Evolutionary conservation across 768 basidiomycete species (phyloP), one percentile per base, ranked within the genome.

Genomic region (Amanita inopinata): DNA sequence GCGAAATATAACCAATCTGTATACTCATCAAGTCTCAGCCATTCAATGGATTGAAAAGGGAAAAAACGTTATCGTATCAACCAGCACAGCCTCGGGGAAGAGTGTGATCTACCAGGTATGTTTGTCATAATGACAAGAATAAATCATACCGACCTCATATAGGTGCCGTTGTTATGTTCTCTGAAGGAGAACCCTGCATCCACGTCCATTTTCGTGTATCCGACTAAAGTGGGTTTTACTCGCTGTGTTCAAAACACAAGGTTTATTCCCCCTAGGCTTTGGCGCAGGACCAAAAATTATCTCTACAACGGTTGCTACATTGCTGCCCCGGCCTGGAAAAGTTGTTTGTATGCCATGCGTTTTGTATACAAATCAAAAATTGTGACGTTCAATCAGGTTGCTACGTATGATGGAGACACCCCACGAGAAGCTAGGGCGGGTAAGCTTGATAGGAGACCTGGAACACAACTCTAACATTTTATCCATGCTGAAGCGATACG

Each of bases 401-500:
- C 76, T 2, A 92, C 83, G 0, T 94, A 89, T 53, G 90, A 94
- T 49, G 90, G 90, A 0, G 90, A 94, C 53, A 93, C 91, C 0
- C 78, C 83, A 0, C 71, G 75, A 56, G 83, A 87, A 24, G 56
- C 59, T 19, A 71, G 90, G 39, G 60, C 68, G 49, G 69, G 86
- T 83, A 45, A 36, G 61, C 50, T 38, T 0, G 8, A 41, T 24
- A 33, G 4, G 1, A 35, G 25, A 4, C 14, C 24, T 33, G 4
- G 34, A 24, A 25, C 15, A 10, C 38, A 30, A n/a, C 11, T 24
- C 17, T 9, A 23, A 24, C 11, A 33, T 5, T 18, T 8, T 48
- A 31, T 20, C 24, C 5, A 23, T 34, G 34, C 28, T 17, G 37
- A 27, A 84, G 83, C 58, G 12, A 80, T 92, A 43, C 74, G 91